Percentiles rank a stretch among this genome's conserved stretches.
phyloP scores from a whole-genome alignment of 2,329 filamentous ascomycete genomes.

The Aspergillus sojae region DNA sequence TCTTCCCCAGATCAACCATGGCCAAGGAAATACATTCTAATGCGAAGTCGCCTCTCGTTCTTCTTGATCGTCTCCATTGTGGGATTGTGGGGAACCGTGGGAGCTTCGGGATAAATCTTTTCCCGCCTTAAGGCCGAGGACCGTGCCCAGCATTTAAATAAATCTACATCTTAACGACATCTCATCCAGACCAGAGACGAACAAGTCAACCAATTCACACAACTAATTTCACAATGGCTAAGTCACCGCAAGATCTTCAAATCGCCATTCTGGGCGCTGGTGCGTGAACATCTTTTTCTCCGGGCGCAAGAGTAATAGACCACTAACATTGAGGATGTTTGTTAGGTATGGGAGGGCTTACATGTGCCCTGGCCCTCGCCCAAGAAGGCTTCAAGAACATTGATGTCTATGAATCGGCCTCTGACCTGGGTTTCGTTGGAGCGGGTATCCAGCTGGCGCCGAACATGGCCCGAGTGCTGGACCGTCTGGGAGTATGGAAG shows the following conservation, averaged over 20 bases:
- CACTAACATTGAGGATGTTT: not conserved
- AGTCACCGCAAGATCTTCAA: conserved; percentile 37
- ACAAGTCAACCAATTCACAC: not conserved
- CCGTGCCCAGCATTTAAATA: not conserved
- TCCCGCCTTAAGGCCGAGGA: conserved; percentile 10
- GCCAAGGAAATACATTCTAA: too few relatives aligned
- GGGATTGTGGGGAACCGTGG: conserved; percentile 18
- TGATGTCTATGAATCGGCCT: conserved; percentile 72
- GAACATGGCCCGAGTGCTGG: conserved; percentile 77
- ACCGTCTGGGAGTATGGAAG: conserved; percentile 72
- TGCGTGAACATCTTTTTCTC: not conserved
- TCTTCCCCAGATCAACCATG: too few relatives aligned
- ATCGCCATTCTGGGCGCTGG: conserved; percentile 54
- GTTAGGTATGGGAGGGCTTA: conserved; percentile 72
- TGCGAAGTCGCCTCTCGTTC: too few relatives aligned
- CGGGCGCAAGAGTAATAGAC: not conserved
- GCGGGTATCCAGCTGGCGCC: conserved; percentile 84
- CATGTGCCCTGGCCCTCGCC: conserved; percentile 71
- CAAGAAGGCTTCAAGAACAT: conserved; percentile 75
- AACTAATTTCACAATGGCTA: conserved; percentile 24
- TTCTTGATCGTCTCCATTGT: conserved; percentile 7
- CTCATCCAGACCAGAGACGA: too few relatives aligned
- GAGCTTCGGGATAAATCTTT: conserved; percentile 15
- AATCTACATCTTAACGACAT: not conserved
- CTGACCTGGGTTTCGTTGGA: conserved; percentile 76